Evolutionary conservation across 1,139 yeast species (phyloP).

Genomic region (Debaryomyces robertsiae): DNA sequence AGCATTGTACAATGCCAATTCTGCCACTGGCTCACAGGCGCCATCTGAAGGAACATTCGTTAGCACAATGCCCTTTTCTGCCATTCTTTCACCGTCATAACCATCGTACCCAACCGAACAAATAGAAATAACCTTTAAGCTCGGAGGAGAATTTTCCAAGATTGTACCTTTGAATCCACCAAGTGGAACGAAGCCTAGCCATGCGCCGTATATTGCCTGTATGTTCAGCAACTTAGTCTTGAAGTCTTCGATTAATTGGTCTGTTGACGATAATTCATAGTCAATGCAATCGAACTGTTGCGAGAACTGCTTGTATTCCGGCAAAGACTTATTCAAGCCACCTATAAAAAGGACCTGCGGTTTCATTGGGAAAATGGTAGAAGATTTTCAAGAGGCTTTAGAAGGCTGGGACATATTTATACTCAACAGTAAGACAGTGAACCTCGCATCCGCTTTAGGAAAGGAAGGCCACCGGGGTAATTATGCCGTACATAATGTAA

Average conservation of each 20-base stretch:
- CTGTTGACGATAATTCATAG: slow-evolving; percentile 43
- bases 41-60: slow-evolving; percentile 68
- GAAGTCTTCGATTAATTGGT: slow-evolving; percentile 44
- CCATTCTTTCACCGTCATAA: slow-evolving; percentile 48
- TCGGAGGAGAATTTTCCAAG: slow-evolving; percentile 52
- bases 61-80: slow-evolving; percentile 49
- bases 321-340: slow-evolving; percentile 37
- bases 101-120: slow-evolving; percentile 75
- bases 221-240: slow-evolving; percentile 39
- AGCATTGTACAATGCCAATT: slow-evolving; percentile 62
- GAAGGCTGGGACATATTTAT: not conserved
- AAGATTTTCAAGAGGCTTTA: not conserved
- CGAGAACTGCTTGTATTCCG: slow-evolving; percentile 40
- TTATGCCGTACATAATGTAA: not conserved
- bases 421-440: slow-evolving; percentile 4
- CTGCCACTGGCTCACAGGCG: slow-evolving; percentile 77
- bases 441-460: slow-evolving; percentile 6
- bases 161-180: slow-evolving; percentile 55
- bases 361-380: slow-evolving; percentile 13
- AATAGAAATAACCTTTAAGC: slow-evolving; percentile 58
- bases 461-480: not conserved
- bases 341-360: slow-evolving; percentile 51
- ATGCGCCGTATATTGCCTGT: slow-evolving; percentile 64
- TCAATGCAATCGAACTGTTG: slow-evolving; percentile 44
- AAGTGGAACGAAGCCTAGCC: slow-evolving; percentile 53